A percentile compares a stretch with the other conserved stretches of the same genome.
Evolutionary conservation across 2,329 filamentous ascomycete genomes (phyloP).

Genomic region (Periconia macrospinosa): DNA sequence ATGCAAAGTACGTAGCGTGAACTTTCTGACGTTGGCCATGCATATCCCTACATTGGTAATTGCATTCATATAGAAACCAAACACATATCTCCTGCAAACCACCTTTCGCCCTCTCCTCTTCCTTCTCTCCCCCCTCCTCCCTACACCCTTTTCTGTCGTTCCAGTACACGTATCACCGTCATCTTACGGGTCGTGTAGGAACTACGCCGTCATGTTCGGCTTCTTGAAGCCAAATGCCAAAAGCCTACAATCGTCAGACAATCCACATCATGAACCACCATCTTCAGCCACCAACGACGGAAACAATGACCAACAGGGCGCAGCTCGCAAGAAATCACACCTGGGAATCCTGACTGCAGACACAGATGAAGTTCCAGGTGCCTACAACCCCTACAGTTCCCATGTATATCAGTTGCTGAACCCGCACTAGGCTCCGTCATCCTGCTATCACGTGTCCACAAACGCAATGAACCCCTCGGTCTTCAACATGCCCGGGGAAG

Average conservation of each 20-base stretch:
- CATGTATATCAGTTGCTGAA: background rate
- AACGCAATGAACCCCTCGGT: conserved; percentile 65
- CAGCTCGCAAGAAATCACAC: conserved; percentile 46
- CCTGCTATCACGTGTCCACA: conserved; percentile 57
- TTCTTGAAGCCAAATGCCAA: conserved; percentile 3
- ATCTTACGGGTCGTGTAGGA: background rate
- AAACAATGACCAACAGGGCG: conserved; percentile 8
- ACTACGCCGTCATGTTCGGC: conserved; percentile 8
- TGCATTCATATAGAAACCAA: background rate
- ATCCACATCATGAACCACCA: background rate
- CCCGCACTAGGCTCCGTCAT: conserved; percentile 59
- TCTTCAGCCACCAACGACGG: background rate
- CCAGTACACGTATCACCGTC: background rate
- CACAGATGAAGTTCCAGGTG: conserved; percentile 87
- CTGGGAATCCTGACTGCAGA: conserved; percentile 80
- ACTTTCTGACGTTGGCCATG: background rate
- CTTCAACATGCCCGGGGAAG: conserved; percentile 64
- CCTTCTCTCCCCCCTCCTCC: background rate
- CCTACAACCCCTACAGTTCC: background rate
- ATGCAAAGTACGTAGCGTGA: no score
- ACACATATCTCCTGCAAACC: background rate
- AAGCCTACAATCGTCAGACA: background rate
- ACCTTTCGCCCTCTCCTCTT: background rate
- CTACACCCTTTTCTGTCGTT: background rate
- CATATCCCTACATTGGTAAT: background rate